A percentile compares a stretch with the other conserved stretches of the same genome.
These are phyloP conservation scores for Lunularia cruciata DNA, from an alignment of 225 moss, liverwort and hornwort genomes.

Conservation along the genomic window DNA sequence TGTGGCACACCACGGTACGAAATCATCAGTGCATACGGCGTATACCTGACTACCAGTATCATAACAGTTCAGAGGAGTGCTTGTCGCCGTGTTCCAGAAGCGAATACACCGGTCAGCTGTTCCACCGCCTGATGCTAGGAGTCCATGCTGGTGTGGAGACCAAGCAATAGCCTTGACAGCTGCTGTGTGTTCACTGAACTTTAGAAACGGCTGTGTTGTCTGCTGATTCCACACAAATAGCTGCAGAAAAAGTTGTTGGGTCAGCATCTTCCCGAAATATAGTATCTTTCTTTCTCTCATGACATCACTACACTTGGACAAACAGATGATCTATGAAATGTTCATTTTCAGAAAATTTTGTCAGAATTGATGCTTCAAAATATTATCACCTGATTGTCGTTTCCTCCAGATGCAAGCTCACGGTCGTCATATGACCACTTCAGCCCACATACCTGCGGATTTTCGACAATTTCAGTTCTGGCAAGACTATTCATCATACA, in stretches of 20 bases:
- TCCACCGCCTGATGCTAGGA: slow-evolving; percentile 93
- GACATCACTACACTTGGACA: too few species aligned
- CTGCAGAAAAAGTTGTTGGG: slow-evolving; percentile 34
- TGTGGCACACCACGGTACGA: too few species aligned
- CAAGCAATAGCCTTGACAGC: slow-evolving; percentile 98
- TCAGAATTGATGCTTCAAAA: too few species aligned
- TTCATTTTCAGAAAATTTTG: too few species aligned
- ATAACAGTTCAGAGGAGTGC: slow-evolving; percentile 81
- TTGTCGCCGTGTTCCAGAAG: slow-evolving; percentile 95
- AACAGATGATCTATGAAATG: too few species aligned
- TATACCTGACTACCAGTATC: slow-evolving; percentile 83
- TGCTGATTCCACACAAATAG: slow-evolving; percentile 97
- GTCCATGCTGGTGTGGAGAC: slow-evolving; percentile 95
- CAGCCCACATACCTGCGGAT: slow-evolving; percentile 69
- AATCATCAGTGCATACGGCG: neutral
- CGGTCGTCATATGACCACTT: slow-evolving; percentile 99
- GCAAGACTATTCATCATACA: too few species aligned
- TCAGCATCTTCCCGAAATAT: too few species aligned
- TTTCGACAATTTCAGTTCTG: too few species aligned
- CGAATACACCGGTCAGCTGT: slow-evolving; percentile 95
- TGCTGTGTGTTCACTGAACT: slow-evolving; percentile 99
- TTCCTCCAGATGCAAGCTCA: slow-evolving; percentile 97
- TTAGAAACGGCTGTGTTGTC: slow-evolving; percentile 84
- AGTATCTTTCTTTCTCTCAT: too few species aligned
- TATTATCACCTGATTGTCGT: slow-evolving; percentile 68